A percentile compares a stretch with the other conserved stretches of the same genome.
These are phyloP conservation scores for Mycena albidolilacea DNA, from an alignment of 768 basidiomycete species.

Conservation along the genomic window DNA sequence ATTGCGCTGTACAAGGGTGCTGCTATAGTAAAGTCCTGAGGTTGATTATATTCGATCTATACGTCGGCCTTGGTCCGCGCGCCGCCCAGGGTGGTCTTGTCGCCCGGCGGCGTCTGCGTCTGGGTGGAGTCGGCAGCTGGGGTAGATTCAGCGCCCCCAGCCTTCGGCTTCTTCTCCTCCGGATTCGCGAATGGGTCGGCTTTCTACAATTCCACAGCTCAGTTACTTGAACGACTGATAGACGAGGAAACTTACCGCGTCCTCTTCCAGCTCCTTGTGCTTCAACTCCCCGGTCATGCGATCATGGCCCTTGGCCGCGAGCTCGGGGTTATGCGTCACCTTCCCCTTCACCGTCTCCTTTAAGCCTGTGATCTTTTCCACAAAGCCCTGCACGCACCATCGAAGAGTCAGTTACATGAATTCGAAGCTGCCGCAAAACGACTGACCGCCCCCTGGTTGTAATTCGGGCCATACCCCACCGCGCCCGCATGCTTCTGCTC, in stretches of 20 bases:
- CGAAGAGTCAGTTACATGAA: neutral
- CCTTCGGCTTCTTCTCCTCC: conserved; percentile 33
- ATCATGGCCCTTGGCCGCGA: conserved; percentile 50
- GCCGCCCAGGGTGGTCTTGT: too few species aligned
- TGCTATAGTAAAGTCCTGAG: too few species aligned
- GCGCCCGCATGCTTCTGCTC: conserved; percentile 61
- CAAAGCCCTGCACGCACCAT: conserved; percentile 41
- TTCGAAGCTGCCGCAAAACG: neutral
- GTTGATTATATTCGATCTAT: too few species aligned
- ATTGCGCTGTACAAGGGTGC: too few species aligned
- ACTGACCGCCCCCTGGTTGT: conserved; percentile 52
- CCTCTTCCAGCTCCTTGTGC: conserved; percentile 47
- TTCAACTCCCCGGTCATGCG: conserved; percentile 46
- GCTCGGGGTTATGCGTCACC: conserved; percentile 47
- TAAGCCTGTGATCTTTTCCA: conserved; percentile 52
- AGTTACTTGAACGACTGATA: neutral
- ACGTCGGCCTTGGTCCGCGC: too few species aligned
- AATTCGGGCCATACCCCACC: conserved; percentile 62
- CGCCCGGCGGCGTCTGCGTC: too few species aligned
- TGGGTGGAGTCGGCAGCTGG: neutral
- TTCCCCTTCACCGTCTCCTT: conserved; percentile 54
- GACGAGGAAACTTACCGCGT: conserved; percentile 35
- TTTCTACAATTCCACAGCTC: conserved; percentile 6
- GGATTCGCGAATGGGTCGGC: conserved; percentile 40
- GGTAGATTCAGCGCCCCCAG: neutral